Evolutionary conservation across 495 filamentous ascomycete genomes (phyloP), one percentile per base, ranked within the genome.

Genomic region (Cenococcum geophilum): DNA sequence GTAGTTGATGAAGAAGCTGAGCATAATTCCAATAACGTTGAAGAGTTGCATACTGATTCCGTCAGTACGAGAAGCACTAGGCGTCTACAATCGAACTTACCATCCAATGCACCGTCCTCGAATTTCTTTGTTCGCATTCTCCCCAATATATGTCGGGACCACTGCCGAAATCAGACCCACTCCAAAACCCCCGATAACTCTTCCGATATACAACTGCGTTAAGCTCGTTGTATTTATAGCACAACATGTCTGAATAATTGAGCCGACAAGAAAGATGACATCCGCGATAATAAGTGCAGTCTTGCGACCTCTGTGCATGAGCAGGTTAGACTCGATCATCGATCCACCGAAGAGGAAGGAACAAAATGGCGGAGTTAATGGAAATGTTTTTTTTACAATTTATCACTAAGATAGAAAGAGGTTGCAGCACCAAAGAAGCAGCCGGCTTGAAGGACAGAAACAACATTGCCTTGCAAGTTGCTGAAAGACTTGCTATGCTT

Each of bases 361-460:
- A 25, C 5, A 22, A 3, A 32, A 54, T 54, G 25, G 12, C 23
- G 42, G 54, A 35, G 12, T 34, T 42, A 14, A 36, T 42, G 35
- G 54, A 18, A 34, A 57, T 18, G n/a, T 14, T 18, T n/a, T 20
- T 47, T 59, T 62, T 60, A 66, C 64, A 65, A 61, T 22, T 57
- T 60, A 40, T 73, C 71, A 48, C 67, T 70, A 42, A 66, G 37
- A 53, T 66, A 70, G 42, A 66, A 62, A 0, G 71, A 59, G 4
- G 64, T 60, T 14, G 71, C 57, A n/a, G 69, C 69, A 14, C 69
- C 70, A 57, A 72, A 72, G 66, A 72, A 72, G 55, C 63, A 67
- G 0, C 70, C 70, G n/a, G 70, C 55, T 47, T 82, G 83, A 22
- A 87, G 74, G 32, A 87, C 76, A 55, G 83, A 85, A 14, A 83